Evolutionary conservation across 2,329 filamentous ascomycete species (phyloP).

Genomic region (Epichloe aotearoae): DNA sequence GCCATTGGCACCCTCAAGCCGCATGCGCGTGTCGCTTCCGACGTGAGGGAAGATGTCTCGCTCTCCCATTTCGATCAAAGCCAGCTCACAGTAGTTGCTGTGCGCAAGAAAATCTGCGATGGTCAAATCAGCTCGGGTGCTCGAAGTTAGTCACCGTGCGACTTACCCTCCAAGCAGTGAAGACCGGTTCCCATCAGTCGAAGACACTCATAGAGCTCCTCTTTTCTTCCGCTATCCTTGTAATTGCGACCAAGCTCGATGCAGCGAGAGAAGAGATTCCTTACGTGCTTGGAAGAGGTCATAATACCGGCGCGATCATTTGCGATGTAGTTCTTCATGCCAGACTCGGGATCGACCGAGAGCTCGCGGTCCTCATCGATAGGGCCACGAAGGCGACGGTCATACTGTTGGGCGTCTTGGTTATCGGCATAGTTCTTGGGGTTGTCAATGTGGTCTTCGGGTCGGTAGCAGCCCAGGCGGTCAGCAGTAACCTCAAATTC

Average conservation of each 20-base stretch:
- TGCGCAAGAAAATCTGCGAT: slow-evolving; percentile 71
- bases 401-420: slow-evolving; percentile 69
- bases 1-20: slow-evolving; percentile 50
- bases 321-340: slow-evolving; percentile 90
- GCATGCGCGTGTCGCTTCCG: slow-evolving; percentile 57
- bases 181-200: slow-evolving; percentile 76
- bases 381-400: slow-evolving; percentile 66
- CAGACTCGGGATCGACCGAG: slow-evolving; percentile 59
- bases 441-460: slow-evolving; percentile 65
- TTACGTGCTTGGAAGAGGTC: slow-evolving; percentile 67
- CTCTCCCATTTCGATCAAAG: slow-evolving; percentile 77
- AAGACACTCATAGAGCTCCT: slow-evolving; percentile 78
- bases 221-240: slow-evolving; percentile 37
- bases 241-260: slow-evolving; percentile 74
- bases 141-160: background rate
- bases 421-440: slow-evolving; percentile 86
- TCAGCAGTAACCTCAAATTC: slow-evolving; percentile 79
- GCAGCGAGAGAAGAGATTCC: slow-evolving; percentile 56
- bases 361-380: slow-evolving; percentile 70
- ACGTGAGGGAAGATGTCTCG: slow-evolving; percentile 75
- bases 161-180: slow-evolving; percentile 68
- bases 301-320: slow-evolving; percentile 67
- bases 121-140: slow-evolving; percentile 1
- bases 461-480: slow-evolving; percentile 69
- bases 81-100: slow-evolving; percentile 84